Evolutionary conservation across 768 basidiomycete genomes (phyloP).

Genomic region (Chlorophyllum brunneum): DNA sequence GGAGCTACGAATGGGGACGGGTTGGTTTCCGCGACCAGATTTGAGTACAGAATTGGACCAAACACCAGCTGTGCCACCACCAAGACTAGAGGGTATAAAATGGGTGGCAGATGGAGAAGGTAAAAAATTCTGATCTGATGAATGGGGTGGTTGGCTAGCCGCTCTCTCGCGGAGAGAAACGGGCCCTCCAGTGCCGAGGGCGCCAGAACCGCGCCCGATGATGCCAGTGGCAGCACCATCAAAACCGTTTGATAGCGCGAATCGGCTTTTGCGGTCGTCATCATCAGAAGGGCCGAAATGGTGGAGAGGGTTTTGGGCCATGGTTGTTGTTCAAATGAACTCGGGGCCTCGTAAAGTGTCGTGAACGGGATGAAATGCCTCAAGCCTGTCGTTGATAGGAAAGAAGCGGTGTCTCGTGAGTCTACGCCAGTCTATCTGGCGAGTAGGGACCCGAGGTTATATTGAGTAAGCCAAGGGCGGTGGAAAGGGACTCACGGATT

Average conservation of each 20-base stretch:
- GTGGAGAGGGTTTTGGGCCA: slow-evolving; percentile 11
- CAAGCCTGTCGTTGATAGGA: not conserved
- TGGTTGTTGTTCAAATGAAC: not conserved
- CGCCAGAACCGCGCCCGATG: slow-evolving; percentile 3
- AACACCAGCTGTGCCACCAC: slow-evolving; percentile 28
- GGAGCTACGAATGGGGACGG: slow-evolving; percentile 61
- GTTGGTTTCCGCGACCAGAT: slow-evolving; percentile 38
- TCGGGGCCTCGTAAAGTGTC: slow-evolving; percentile 4
- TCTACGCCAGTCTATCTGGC: slow-evolving; percentile 9
- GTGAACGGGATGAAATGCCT: not conserved
- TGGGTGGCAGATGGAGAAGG: slow-evolving; percentile 51
- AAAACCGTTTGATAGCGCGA: slow-evolving; percentile 6
- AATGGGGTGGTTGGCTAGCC: slow-evolving; percentile 65
- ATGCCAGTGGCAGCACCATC: slow-evolving; percentile 1
- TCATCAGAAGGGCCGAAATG: slow-evolving; percentile 9
- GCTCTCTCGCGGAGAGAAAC: slow-evolving; percentile 57
- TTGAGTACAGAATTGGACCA: slow-evolving; percentile 47
- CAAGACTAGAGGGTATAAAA: slow-evolving; percentile 47
- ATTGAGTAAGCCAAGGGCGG: not conserved
- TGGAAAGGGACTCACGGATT: slow-evolving; percentile 5
- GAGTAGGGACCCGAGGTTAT: not conserved
- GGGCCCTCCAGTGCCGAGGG: slow-evolving; percentile 37
- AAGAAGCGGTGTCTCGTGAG: not conserved
- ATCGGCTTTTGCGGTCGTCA: slow-evolving; percentile 8
- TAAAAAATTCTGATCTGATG: slow-evolving; percentile 41